phyloP scores from a whole-genome alignment of 805 yeast genomes.

The Candida morakotiae region DNA sequence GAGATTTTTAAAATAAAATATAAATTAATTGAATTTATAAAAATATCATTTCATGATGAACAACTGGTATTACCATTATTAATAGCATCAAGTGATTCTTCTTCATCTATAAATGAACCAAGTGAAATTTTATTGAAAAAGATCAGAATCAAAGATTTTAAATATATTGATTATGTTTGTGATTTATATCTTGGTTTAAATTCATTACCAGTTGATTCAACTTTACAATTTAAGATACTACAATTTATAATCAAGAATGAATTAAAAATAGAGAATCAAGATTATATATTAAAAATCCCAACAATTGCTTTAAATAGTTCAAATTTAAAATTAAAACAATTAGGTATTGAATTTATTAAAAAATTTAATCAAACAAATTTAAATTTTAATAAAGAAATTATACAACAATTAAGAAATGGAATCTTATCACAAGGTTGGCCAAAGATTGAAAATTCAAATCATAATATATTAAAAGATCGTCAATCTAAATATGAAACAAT shows the following conservation, averaged over 20 bases:
- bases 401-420: slow-evolving; percentile 48
- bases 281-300: slow-evolving; percentile 47
- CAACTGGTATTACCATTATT: slow-evolving; percentile 46
- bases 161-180: slow-evolving; percentile 42
- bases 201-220: slow-evolving; percentile 50
- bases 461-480: slow-evolving; percentile 42
- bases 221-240: slow-evolving; percentile 55
- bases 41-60: slow-evolving; percentile 34
- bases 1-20: slow-evolving; percentile 36
- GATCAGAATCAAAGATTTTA: slow-evolving; percentile 37
- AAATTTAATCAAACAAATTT: slow-evolving; percentile 42
- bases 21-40: slow-evolving; percentile 35
- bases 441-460: slow-evolving; percentile 26
- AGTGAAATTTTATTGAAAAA: slow-evolving; percentile 53
- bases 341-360: slow-evolving; percentile 60
- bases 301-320: slow-evolving; percentile 59
- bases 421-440: slow-evolving; percentile 63
- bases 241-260: slow-evolving; percentile 48
- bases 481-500: slow-evolving; percentile 73
- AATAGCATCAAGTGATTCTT: slow-evolving; percentile 60
- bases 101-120: slow-evolving; percentile 50
- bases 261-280: slow-evolving; percentile 39
- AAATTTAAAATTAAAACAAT: slow-evolving; percentile 47
- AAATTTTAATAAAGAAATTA: slow-evolving; percentile 41
- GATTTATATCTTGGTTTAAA: slow-evolving; percentile 50